Evolutionary conservation across 257 asterid genomes (phyloP).

Genomic region (Solanum paucissectum): DNA sequence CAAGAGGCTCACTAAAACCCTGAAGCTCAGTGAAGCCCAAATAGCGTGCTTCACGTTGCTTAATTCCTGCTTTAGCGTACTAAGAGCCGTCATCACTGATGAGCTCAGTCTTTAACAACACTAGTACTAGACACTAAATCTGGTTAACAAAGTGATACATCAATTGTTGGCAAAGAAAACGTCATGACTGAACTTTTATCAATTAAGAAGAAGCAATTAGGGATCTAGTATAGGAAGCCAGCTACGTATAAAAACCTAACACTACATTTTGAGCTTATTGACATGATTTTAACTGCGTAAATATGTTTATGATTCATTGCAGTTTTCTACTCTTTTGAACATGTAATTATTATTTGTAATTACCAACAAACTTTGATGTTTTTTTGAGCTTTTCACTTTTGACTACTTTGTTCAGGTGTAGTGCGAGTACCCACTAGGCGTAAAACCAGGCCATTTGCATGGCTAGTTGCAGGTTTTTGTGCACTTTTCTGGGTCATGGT

Average conservation of each 20-base stretch:
- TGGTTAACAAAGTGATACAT: not conserved
- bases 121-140: not conserved
- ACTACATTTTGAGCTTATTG: not conserved
- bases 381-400: not conserved
- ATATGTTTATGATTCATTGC: not conserved
- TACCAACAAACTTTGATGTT: not conserved
- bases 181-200: not conserved
- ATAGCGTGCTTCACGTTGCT: not conserved
- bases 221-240: not conserved
- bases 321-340: not conserved
- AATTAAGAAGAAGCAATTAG: not conserved
- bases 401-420: not conserved
- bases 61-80: not conserved
- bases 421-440: conserved; percentile 2
- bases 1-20: not conserved
- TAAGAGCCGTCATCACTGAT: not conserved
- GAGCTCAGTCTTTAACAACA: not conserved
- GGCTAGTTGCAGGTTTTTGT: conserved; percentile 76
- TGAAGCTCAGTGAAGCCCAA: not conserved
- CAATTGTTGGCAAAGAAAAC: not conserved
- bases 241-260: not conserved
- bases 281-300: not conserved
- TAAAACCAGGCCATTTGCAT: conserved; percentile 50
- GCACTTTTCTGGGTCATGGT: conserved; percentile 70
- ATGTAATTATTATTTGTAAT: not conserved